Evolutionary conservation across 2,329 filamentous ascomycete species (phyloP).

Genomic region (Monilinia vaccinii-corymbosi): DNA sequence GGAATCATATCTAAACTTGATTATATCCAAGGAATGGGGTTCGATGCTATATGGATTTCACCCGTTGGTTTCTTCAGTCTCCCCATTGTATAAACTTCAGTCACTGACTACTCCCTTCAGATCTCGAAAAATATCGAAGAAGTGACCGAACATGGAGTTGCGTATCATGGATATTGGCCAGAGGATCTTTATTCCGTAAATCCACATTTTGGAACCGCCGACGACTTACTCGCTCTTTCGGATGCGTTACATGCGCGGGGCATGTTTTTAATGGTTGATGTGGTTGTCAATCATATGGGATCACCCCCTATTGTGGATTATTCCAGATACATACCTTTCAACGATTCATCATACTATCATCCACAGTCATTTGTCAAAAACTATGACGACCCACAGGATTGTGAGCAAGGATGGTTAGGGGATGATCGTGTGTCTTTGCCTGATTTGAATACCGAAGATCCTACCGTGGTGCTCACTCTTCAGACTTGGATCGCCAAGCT

Average conservation of each 20-base stretch:
- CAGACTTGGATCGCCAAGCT: conserved; percentile 30
- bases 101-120: background rate
- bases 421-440: conserved; percentile 1
- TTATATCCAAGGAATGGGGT: conserved; percentile 37
- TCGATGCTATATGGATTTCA: conserved; percentile 21
- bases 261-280: conserved; percentile 40
- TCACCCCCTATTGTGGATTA: conserved; percentile 7
- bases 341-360: conserved; percentile 31
- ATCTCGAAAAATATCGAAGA: conserved; percentile 27
- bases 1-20: conserved; percentile 38
- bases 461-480: conserved; percentile 31
- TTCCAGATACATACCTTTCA: conserved; percentile 16
- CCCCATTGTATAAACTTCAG: background rate
- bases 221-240: conserved; percentile 49
- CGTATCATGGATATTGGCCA: conserved; percentile 38
- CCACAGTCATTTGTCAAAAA: conserved; percentile 21
- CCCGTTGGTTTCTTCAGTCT: background rate
- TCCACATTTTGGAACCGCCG: conserved; percentile 46
- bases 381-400: conserved; percentile 4
- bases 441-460: conserved; percentile 18
- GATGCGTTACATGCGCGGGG: conserved; percentile 44
- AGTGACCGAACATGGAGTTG: conserved; percentile 29
- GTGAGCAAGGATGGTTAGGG: conserved; percentile 8
- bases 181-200: conserved; percentile 43
- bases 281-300: conserved; percentile 31